A percentile compares a stretch with the other conserved stretches of the same genome.
phyloP scores from a whole-genome alignment of 1,139 yeast species.

The Lipomyces yarrowii region DNA sequence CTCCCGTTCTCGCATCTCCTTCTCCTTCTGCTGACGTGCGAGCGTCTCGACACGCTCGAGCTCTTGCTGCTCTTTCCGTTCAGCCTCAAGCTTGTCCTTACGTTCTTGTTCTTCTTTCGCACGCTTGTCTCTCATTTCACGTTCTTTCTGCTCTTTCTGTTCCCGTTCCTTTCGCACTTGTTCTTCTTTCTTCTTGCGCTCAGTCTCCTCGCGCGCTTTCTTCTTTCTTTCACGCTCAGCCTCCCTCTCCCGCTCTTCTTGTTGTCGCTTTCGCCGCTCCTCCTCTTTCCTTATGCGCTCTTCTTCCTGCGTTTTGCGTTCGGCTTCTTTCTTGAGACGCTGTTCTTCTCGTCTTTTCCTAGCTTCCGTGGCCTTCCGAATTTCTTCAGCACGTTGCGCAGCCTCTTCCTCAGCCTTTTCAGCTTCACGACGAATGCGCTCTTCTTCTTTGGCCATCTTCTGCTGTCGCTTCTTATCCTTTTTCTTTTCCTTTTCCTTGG shows the following conservation, averaged over 20 bases:
- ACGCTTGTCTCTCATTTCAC: constrained; percentile 40
- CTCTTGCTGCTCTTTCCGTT: constrained; percentile 26
- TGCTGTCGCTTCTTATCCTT: constrained; percentile 72
- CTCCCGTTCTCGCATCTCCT: constrained; percentile 29
- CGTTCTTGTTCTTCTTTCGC: constrained; percentile 38
- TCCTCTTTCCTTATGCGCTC: constrained; percentile 40
- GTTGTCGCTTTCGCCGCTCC: constrained; percentile 52
- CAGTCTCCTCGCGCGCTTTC: constrained; percentile 46
- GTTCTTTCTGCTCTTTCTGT: constrained; percentile 43
- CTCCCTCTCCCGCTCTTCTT: constrained; percentile 51
- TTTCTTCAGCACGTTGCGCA: constrained; percentile 54
- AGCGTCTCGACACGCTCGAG: constrained; percentile 28
- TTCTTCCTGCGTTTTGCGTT: constrained; percentile 42
- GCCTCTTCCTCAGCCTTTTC: constrained; percentile 57
- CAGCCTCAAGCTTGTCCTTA: constrained; percentile 18
- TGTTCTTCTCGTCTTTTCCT: constrained; percentile 56
- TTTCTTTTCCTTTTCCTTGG: constrained; percentile 72
- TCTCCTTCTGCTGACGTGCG: constrained; percentile 30
- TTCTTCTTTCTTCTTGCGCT: constrained; percentile 46
- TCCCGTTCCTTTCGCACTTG: constrained; percentile 47
- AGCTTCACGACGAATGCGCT: constrained; percentile 60
- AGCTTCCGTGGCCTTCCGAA: constrained; percentile 50
- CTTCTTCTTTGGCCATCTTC: constrained; percentile 77
- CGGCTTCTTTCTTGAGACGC: constrained; percentile 53
- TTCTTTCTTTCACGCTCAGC: constrained; percentile 47